phyloP scores from a whole-genome alignment of 805 yeast species.

The Blastobotrys chiropterorum region DNA sequence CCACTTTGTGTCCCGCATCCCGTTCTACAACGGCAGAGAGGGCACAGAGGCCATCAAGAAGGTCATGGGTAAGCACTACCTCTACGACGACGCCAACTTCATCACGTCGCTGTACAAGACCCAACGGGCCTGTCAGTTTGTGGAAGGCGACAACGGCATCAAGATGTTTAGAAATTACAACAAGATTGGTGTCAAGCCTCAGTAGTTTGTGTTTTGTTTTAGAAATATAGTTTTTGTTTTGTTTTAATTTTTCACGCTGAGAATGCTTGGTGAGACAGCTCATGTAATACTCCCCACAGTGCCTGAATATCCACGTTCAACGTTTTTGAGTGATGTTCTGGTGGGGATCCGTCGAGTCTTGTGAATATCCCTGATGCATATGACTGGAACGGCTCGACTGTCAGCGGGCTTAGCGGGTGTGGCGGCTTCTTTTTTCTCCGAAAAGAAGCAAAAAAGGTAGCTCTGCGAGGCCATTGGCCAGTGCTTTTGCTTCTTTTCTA shows the following conservation, averaged over 20 bases:
- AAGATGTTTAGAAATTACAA: constrained; percentile 70
- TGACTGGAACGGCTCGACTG: too few species aligned
- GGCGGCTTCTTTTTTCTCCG: too few species aligned
- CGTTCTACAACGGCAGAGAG: constrained; percentile 73
- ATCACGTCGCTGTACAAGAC: constrained; percentile 53
- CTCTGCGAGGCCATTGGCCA: too few species aligned
- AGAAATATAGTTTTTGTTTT: constrained; percentile 5
- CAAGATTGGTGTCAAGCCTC: constrained; percentile 41
- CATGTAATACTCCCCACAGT: not conserved
- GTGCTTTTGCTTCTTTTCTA: too few species aligned
- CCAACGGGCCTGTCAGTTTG: constrained; percentile 61
- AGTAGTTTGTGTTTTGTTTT: constrained; percentile 8
- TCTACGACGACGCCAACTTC: constrained; percentile 63
- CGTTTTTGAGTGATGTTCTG: not conserved
- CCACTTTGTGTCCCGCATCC: constrained; percentile 77
- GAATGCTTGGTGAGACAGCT: not conserved
- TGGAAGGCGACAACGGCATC: constrained; percentile 63
- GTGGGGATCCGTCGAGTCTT: not conserved
- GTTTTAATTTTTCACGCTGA: constrained; percentile 4
- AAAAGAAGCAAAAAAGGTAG: too few species aligned
- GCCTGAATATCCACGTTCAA: not conserved
- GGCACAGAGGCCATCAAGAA: constrained; percentile 72
- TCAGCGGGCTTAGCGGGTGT: too few species aligned
- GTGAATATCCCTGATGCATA: too few species aligned
- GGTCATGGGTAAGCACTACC: constrained; percentile 81